These are phyloP conservation scores for Pythium brassicae DNA, from an alignment of 352 stramenopile genomes.

Conservation along the genomic window DNA sequence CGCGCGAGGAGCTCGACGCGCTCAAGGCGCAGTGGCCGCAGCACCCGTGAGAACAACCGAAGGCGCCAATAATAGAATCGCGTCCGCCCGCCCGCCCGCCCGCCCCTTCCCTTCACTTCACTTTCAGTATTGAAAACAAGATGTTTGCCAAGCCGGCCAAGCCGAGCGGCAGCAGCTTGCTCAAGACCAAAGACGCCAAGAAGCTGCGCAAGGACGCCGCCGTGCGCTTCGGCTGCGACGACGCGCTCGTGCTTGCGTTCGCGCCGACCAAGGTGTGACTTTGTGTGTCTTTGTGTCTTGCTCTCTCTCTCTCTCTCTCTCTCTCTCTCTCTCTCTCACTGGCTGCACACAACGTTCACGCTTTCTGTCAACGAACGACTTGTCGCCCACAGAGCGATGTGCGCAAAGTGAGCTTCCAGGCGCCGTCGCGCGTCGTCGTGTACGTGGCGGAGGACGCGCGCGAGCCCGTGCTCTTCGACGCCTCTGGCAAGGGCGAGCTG, in stretches of 20 bases:
- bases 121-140: neutral
- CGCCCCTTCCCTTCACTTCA: too few species aligned
- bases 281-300: neutral
- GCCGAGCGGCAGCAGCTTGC: conserved; percentile 69
- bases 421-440: conserved; percentile 66
- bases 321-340: neutral
- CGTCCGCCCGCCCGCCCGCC: too few species aligned
- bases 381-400: conserved; percentile 21
- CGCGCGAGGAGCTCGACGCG: conserved; percentile 50
- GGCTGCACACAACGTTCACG: neutral
- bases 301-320: neutral
- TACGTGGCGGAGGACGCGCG: conserved; percentile 52
- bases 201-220: conserved; percentile 69
- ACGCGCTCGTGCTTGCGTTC: conserved; percentile 31
- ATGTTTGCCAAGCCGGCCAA: conserved; percentile 85
- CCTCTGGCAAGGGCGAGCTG: conserved; percentile 62
- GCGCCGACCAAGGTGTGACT: conserved; percentile 35
- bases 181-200: conserved; percentile 86
- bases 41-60: too few species aligned
- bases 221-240: conserved; percentile 29
- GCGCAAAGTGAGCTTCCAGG: conserved; percentile 78
- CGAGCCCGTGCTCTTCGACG: conserved; percentile 72
- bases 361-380: neutral
- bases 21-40: conserved; percentile 29
- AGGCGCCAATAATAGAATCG: neutral